Conservation (phyloP, 768 basidiomycete genomes). For the Dioszegia hungarica region DNA sequence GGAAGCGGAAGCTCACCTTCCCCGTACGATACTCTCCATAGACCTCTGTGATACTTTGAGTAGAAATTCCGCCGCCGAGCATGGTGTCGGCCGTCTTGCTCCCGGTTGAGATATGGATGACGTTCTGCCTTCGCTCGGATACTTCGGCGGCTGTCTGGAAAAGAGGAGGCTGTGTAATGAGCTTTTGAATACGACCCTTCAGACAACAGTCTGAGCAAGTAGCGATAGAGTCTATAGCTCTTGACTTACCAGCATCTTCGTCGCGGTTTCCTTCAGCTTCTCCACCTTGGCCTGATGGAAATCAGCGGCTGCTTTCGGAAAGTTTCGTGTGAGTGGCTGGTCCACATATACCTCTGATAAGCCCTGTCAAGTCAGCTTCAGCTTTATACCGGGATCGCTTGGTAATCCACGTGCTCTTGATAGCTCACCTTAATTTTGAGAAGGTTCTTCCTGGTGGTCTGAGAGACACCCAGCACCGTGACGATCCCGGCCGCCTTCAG, state of each 20-base stretch:
- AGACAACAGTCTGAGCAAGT: no score
- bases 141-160: slow-evolving; percentile 88
- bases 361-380: slow-evolving; percentile 50
- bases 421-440: slow-evolving; percentile 79
- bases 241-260: slow-evolving; percentile 67
- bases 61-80: slow-evolving; percentile 82
- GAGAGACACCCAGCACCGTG: slow-evolving; percentile 57
- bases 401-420: no score
- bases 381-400: background rate
- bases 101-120: slow-evolving; percentile 80
- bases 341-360: slow-evolving; percentile 59
- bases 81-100: slow-evolving; percentile 85
- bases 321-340: no score
- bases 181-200: no score
- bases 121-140: slow-evolving; percentile 61
- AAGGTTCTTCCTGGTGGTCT: slow-evolving; percentile 84
- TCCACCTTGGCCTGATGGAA: slow-evolving; percentile 73
- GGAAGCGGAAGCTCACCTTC: slow-evolving; percentile 31
- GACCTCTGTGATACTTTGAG: slow-evolving; percentile 92
- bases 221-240: background rate
- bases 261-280: slow-evolving; percentile 94
- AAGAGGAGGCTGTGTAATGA: slow-evolving; percentile 66
- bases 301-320: no score
- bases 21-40: slow-evolving; percentile 96
- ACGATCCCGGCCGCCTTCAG: slow-evolving; percentile 61